Evolutionary conservation across 331 rosid species (phyloP), one percentile per base, ranked within the genome.

Genomic region (Acacia concinna): DNA sequence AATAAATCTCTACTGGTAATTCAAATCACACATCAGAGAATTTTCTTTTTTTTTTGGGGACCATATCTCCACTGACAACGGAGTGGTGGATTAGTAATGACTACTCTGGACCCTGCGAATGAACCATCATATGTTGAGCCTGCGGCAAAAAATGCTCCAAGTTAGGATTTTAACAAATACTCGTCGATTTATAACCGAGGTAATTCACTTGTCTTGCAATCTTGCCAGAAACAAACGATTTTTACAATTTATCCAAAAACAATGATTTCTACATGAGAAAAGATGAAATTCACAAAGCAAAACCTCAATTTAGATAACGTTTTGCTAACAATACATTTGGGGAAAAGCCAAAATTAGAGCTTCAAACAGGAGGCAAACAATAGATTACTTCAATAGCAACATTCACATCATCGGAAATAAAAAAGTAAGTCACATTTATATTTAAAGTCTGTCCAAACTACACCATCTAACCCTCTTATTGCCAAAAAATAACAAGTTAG

Each of bases 61-160:
- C 30, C 62, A 54, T 23, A 56, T 23, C 63, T 56, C 63, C 31
- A 2, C 63, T 56, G 14, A 75, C 74, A 49, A 49, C 66, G 18
- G 73, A 52, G 9, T 41, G 70, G 63, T 3, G 49, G 71, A 35
- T 57, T 31, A 25, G 56, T 6, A 18, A 41, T 10, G 10, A 60
- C 85, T 84, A 89, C 76, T 93, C 90, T 0, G 90, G 84, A 56
- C 94, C 97, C 72, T 87, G 97, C 89, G 85, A 80, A 37, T 91
- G 86, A 76, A 85, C 78, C 84, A 89, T 88, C 92, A 88, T 84
- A 70, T 84, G 93, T 74, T 84, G 97, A 74, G 71, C 85, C 89
- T 91, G 93, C 21, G 85, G 67, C 81, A 60, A 80, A 64, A 67
- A 34, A 84, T 68, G 81, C 52, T 74, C 8, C 4, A 47, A 60